Evolutionary conservation across 768 basidiomycete genomes (phyloP).

Genomic region (Pulveroboletus sp.): DNA sequence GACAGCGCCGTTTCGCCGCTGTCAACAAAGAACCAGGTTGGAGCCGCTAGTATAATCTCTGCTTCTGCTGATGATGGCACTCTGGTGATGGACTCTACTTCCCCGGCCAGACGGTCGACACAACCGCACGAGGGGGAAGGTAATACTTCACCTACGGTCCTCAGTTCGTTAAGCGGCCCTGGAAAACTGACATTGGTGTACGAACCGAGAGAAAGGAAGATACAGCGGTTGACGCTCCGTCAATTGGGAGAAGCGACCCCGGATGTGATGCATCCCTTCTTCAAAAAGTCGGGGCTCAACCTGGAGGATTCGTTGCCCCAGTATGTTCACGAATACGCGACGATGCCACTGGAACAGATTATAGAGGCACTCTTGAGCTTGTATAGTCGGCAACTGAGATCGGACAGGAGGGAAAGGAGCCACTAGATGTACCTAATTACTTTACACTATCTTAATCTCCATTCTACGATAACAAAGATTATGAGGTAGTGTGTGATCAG

Average conservation of each 20-base stretch:
- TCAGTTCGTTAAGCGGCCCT: neutral
- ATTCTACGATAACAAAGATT: neutral
- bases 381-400: slow-evolving; percentile 68
- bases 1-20: neutral
- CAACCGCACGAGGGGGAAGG: slow-evolving; percentile 17
- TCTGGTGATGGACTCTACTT: neutral
- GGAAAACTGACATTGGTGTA: slow-evolving; percentile 41
- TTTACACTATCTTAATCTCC: neutral
- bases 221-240: slow-evolving; percentile 78
- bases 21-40: slow-evolving; percentile 8
- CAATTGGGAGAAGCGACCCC: slow-evolving; percentile 88
- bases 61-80: slow-evolving; percentile 9
- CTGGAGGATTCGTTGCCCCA: slow-evolving; percentile 81
- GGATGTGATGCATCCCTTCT: slow-evolving; percentile 83
- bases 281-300: slow-evolving; percentile 79
- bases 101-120: slow-evolving; percentile 8
- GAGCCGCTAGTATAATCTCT: neutral
- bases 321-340: slow-evolving; percentile 83
- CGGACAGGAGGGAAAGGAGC: slow-evolving; percentile 18
- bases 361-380: slow-evolving; percentile 74
- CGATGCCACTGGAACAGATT: slow-evolving; percentile 77
- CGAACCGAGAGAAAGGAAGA: slow-evolving; percentile 52
- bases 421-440: neutral
- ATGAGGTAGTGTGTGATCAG: neutral
- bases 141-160: neutral